Percentiles rank a stretch among this genome's conserved stretches.
Conservation (phyloP, 1,284 basidiomycete species). For the Austroboletus niveus region DNA sequence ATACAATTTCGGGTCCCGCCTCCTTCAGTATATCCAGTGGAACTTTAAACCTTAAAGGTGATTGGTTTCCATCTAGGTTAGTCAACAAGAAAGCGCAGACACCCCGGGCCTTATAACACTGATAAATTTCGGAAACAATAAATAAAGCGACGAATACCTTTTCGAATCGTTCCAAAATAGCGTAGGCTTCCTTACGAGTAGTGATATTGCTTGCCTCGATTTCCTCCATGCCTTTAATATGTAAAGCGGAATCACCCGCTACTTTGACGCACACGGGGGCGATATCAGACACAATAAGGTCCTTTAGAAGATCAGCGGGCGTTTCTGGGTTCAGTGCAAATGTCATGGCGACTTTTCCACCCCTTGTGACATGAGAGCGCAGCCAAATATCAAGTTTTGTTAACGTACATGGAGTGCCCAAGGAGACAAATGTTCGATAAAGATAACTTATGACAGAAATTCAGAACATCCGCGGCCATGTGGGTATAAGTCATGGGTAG, state of each 20-base stretch:
- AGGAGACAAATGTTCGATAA: constrained; percentile 66
- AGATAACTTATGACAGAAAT: constrained; percentile 52
- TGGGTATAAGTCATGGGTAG: constrained; percentile 66
- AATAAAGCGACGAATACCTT: constrained; percentile 38
- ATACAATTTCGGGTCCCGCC: constrained; percentile 65
- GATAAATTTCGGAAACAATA: constrained; percentile 2
- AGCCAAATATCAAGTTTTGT: background rate
- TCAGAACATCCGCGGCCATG: constrained; percentile 72
- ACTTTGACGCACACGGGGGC: constrained; percentile 64
- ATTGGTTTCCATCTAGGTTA: constrained; percentile 53
- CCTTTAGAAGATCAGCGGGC: constrained; percentile 47
- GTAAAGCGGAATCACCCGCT: constrained; percentile 63
- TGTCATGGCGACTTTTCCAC: constrained; percentile 85
- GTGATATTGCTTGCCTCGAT: constrained; percentile 56
- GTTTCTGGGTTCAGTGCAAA: constrained; percentile 62
- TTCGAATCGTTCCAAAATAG: constrained; percentile 63
- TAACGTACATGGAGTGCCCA: constrained; percentile 80
- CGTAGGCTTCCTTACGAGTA: constrained; percentile 64
- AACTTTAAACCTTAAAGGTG: constrained; percentile 62
- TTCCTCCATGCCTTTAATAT: constrained; percentile 69
- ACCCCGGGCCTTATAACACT: constrained; percentile 52
- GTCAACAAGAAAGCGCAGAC: constrained; percentile 82
- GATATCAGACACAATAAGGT: constrained; percentile 82
- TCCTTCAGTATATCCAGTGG: constrained; percentile 66
- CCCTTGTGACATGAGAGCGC: constrained; percentile 47